Conservation (phyloP, 2,329 filamentous ascomycete genomes). For the Colletotrichum sp. region DNA sequence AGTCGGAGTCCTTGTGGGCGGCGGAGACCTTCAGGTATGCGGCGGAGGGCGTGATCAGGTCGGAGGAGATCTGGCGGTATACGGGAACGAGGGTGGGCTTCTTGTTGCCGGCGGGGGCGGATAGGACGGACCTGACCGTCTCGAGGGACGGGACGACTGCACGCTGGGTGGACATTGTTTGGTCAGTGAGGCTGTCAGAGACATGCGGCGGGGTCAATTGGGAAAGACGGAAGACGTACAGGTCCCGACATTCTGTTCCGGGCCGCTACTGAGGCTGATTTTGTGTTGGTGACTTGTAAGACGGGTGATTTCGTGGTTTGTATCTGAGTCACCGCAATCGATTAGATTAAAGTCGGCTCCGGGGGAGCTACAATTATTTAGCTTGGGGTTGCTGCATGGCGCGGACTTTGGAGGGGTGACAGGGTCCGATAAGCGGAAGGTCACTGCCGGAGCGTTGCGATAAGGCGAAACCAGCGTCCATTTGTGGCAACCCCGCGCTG, state of each 20-base stretch:
- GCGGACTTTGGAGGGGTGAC: constrained; percentile 15
- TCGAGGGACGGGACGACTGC: constrained; percentile 51
- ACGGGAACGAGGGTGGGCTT: constrained; percentile 78
- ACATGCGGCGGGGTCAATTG: not conserved
- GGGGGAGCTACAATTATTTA: constrained; percentile 2
- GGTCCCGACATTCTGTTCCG: constrained; percentile 18
- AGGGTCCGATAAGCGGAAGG: constrained; percentile 19
- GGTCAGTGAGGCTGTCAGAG: not conserved
- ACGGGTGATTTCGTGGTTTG: not conserved
- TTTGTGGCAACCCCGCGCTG: constrained; percentile 18
- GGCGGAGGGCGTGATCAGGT: constrained; percentile 91
- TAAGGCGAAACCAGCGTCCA: constrained; percentile 12
- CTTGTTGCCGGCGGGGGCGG: constrained; percentile 29
- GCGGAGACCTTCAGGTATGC: constrained; percentile 92
- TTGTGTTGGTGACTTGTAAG: not conserved
- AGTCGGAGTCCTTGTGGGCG: constrained; percentile 71
- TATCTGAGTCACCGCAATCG: constrained; percentile 14
- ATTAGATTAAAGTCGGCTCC: not conserved
- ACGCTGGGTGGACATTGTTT: constrained; percentile 31
- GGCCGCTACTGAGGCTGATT: not conserved
- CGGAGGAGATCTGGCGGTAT: constrained; percentile 85
- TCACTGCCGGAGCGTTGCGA: constrained; percentile 13
- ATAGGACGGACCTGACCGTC: constrained; percentile 47
- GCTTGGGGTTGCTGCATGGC: not conserved
- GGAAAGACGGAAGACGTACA: not conserved